Evolutionary conservation across 75 land plant genomes (phyloP), one percentile per base, ranked within the genome.

Genomic region (Pinus albicaulis): DNA sequence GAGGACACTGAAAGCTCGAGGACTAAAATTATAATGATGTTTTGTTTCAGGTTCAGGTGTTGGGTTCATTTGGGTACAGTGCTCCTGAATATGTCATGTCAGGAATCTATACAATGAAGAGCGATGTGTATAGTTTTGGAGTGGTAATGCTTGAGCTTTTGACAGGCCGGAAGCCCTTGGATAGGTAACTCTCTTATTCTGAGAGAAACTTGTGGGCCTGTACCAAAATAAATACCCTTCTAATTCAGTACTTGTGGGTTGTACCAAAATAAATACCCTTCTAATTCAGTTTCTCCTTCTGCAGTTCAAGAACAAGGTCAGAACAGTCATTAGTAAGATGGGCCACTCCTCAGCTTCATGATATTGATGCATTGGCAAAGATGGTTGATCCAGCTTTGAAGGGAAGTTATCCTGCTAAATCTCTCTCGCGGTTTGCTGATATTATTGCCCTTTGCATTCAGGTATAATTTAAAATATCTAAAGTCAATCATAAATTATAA

Each of bases 291-390:
- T 52, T 71, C 55, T 68, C 28, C 57, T 20, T 75, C 7, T 80
- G 73, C 92, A 98, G 99, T 75, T 80, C 92, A 61, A 92, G 92
- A 74, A 72, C 93, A 72, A 80, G 98, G 75, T 65, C 84, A 11
- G 99, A 98, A 76, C 99, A 98, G 77, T 91, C 96, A 15, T 84
- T 98, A 61, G 99, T 98, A 63, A 80, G 98, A 77, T 98, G 99
- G 99, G 96, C 99, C 8, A 91, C 92, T 19, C 99, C 99, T 64
- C 99, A 93, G 70, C 96, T 98, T 10, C 99, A 98, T 84, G 99
- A 98, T 79, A 98, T 98, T 76, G 99, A 98, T 86, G 99, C 99
- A 23, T 77, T 98, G 44, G 75, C 87, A 23, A 92, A 86, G 73
- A 98, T 98, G 99, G 98, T 98, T 38, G 99, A 98, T 80, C 99